phyloP scores from a whole-genome alignment of 805 yeast species.

The Candida koratica region DNA sequence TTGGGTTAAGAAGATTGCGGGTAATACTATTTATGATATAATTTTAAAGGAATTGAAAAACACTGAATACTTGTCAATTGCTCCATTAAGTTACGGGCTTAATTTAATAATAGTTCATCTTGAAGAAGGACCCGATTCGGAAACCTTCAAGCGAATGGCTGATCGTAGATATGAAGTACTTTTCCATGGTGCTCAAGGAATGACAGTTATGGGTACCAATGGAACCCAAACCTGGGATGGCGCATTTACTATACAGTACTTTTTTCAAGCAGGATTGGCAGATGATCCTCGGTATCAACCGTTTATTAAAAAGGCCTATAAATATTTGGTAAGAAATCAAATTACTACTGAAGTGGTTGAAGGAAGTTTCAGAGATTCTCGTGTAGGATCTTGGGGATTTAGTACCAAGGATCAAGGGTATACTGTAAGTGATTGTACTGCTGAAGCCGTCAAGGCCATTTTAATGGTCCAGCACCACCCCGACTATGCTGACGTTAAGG shows the following conservation, averaged over 20 bases:
- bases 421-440: slow-evolving; percentile 94
- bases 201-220: slow-evolving; percentile 94
- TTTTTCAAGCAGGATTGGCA: slow-evolving; percentile 74
- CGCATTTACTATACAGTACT: slow-evolving; percentile 84
- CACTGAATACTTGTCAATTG: slow-evolving; percentile 80
- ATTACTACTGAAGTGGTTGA: slow-evolving; percentile 73
- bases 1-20: slow-evolving; percentile 57
- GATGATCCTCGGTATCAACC: slow-evolving; percentile 61
- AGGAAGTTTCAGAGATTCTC: slow-evolving; percentile 76
- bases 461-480: slow-evolving; percentile 79
- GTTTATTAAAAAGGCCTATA: slow-evolving; percentile 60
- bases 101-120: slow-evolving; percentile 65
- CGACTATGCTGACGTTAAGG: slow-evolving; percentile 43
- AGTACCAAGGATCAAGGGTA: slow-evolving; percentile 95
- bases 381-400: slow-evolving; percentile 94
- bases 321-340: slow-evolving; percentile 76
- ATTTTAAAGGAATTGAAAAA: slow-evolving; percentile 71
- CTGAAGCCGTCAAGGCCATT: slow-evolving; percentile 90
- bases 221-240: slow-evolving; percentile 98
- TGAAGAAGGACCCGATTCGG: slow-evolving; percentile 69
- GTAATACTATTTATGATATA: slow-evolving; percentile 53
- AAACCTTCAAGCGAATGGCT: slow-evolving; percentile 50
- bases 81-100: slow-evolving; percentile 90
- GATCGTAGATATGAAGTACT: slow-evolving; percentile 69
- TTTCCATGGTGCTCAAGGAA: slow-evolving; percentile 85